Base-by-base conservation (phyloP, 768 basidiomycete species). In the Pleurotus giganteus region DNA sequence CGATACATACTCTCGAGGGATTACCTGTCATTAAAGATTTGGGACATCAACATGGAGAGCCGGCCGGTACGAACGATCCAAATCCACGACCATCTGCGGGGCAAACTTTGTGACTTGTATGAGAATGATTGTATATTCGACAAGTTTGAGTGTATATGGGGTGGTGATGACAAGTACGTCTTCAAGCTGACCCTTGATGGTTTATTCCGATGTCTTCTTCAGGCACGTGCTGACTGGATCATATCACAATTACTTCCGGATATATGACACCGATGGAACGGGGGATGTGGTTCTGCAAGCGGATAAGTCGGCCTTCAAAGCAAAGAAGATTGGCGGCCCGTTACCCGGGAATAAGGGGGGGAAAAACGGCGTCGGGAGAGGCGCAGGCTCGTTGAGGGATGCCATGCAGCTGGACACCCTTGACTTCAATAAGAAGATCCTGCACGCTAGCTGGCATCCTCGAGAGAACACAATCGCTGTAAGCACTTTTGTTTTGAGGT, bases 61-160 rank as follows among this genome's bases (percentile, higher is more conserved):
- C 84, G 89, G 63, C 97, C 97, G 12, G 75, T 99, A 57, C 96
- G 97, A 77, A 98, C 94, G 11, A 98, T 99, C 69, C 90, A 94
- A 50, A 98, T 99, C 64, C 97, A 99, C 66, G 97, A 99, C 63
- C 96, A 98, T 71, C 80, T 99, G 42, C 86, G 96, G 50, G 91
- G 92, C 53, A 99, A 98, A 71, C 85, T 99, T 6, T 99, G 97
- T 70, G 97, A 99, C 70, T 73, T 98, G 59, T 99, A 99, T 67
- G 97, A 99, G 78, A 99, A 98, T 65, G 97, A 99, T 66, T 98
- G 97, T 73, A 99, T 99, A 66, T 99, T 98, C 69, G 97, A 99
- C 79, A 98, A 98, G 73, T 99, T 98, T 63, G 97, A 99, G 74
- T 98, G 97, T 69, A 89, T 92, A 19, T 99, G 94, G 89, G 90